Percentiles rank a stretch among this genome's conserved stretches.
phyloP scores from a whole-genome alignment of 805 yeast species.

The Ogataea parapolymorpha region DNA sequence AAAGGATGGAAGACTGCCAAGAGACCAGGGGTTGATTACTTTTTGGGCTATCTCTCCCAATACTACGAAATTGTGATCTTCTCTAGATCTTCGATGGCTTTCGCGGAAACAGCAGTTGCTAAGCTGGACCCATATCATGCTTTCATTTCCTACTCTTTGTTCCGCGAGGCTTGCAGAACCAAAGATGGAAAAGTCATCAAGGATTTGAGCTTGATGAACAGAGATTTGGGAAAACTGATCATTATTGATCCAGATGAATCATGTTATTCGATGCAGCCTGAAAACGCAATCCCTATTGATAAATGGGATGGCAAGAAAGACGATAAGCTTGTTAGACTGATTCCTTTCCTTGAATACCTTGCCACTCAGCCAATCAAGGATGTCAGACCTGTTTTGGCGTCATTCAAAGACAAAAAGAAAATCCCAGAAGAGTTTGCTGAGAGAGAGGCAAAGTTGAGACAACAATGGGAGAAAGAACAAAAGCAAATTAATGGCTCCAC shows the following conservation, averaged over 20 bases:
- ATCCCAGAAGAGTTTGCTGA: conserved; percentile 76
- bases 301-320: conserved; percentile 87
- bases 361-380: conserved; percentile 84
- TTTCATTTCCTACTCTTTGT: conserved; percentile 79
- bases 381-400: conserved; percentile 80
- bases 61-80: conserved; percentile 95
- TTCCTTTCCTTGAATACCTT: conserved; percentile 91
- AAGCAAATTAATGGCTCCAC: conserved; percentile 24
- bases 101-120: conserved; percentile 77
- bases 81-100: conserved; percentile 79
- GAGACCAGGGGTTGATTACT: conserved; percentile 98
- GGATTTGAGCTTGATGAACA: conserved; percentile 85
- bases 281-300: conserved; percentile 81
- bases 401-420: conserved; percentile 63
- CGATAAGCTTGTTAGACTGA: conserved; percentile 72
- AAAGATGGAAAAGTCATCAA: conserved; percentile 87
- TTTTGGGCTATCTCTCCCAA: conserved; percentile 89
- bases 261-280: conserved; percentile 79
- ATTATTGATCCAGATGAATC: conserved; percentile 76
- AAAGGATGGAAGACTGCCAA: conserved; percentile 98
- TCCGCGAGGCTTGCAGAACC: conserved; percentile 86
- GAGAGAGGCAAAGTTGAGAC: conserved; percentile 74
- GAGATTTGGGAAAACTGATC: conserved; percentile 80
- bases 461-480: conserved; percentile 60
- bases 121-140: conserved; percentile 94